Base-by-base conservation (phyloP, 164 flowering plant species). In the Magnolia sinica region DNA sequence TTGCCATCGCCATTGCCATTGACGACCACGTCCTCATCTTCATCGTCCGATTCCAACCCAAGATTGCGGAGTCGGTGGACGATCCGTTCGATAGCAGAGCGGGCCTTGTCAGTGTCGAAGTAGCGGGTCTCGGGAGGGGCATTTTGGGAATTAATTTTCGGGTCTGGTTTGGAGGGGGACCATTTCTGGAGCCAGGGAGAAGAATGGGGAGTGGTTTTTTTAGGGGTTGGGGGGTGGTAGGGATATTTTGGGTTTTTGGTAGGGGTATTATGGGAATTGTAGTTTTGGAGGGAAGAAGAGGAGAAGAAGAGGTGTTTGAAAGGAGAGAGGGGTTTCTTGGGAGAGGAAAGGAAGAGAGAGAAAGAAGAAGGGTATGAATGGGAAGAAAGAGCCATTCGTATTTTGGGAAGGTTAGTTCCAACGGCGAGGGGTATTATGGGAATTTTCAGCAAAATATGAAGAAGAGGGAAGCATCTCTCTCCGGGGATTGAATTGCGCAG, bases 31-130 rank as follows among this genome's bases (percentile, higher is more conserved):
- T 27, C 45, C 1, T 81, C 85, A 0, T 78, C 85, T 8, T 87
- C 94, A 22, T 85, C 95, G 66, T 93, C 97, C 8, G 87, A 85
- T 0, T 84, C 93, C 52, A 91, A 72, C 64, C 95, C 97, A 23
- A 93, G 65, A 76, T 93, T 92, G 76, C 99, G 76, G 70, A 93
- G 82, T 67, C 96, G 83, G 22, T 86, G 84, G n/a, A 90, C 99
- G 76, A 95, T 91, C 74, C 97, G 78, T 68, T 90, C 96, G 65
- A 90, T 90, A 0, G 96, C 92, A 52, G 80, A 83, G 18, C 80
- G 77, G 24, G 91, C 88, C 23, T 76, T 79, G 23, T 85, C 84
- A 8, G 76, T 80, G 58, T 45, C 67, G 27, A 83, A 73, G 37
- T 78, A 78, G 68, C 83, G 78, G 65, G 64, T 64, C 70, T 76